Evolutionary conservation across 2,329 filamentous ascomycete genomes (phyloP), one percentile per base, ranked within the genome.

Genomic region (Zymoseptoria passerinii): DNA sequence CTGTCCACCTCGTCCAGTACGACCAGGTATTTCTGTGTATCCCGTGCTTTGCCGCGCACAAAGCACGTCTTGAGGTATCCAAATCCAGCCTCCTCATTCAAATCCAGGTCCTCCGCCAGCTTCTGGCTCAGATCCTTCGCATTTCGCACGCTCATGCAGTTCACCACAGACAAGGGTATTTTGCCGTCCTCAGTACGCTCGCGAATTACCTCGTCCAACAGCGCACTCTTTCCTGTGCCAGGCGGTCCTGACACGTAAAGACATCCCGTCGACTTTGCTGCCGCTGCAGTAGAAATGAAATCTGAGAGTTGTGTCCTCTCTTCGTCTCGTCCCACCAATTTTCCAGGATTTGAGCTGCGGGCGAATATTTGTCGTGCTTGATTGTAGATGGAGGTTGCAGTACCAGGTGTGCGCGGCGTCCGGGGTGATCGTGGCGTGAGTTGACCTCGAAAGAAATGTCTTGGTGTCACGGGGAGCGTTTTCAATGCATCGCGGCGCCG

Each of bases 1-100:
- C 95, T 89, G 69, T 99, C 94, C 60, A 99, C 92, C 75, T 99
- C 94, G 69, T 99, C 94, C 58, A 99, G 78, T 1, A 90, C 88
- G 28, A 99, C 84, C n/a, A 97, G 73, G 69, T 88, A 95, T 10
- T 89, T 81, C 48, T 72, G 71, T 44, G 73, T 71, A 18, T 79
- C 76, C 74, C 74, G 62, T 78, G 80, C 63, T 80, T 82, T 72
- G 79, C 84, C 80, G 19, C 63, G 58, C 52, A 87, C 75, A 69
- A 97, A 92, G 57, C 90, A 80, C 29, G 80, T 79, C 69, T 88
- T 85, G 49, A 97, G 75, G 40, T 82, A 80, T 5, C 83, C 80
- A 56, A 86, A 81, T 35, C 88, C 86, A 53, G 89, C 83, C 60
- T 86, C 82, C 18, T 76, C 73, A 29, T 81, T 79, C 57, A 85